Base-by-base conservation (phyloP, 2,329 filamentous ascomycete genomes). In the Ophidiomyces ophidiicola region DNA sequence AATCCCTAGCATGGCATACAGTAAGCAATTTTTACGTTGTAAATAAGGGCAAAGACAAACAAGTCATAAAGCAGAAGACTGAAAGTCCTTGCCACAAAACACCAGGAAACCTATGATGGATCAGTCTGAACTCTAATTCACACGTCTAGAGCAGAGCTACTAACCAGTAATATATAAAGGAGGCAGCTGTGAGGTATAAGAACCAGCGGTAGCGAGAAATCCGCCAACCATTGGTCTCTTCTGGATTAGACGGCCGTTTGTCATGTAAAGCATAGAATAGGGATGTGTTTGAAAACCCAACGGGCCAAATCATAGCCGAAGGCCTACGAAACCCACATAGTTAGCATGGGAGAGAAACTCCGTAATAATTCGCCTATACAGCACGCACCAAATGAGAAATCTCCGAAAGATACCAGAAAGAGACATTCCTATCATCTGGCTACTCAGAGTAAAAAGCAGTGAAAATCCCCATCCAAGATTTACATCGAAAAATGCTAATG, bases 191-290 rank as follows among this genome's bases (percentile, higher is more conserved):
- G 19, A 78, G 59, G 35, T 73, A 62, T 17, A 67, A 60, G 48
- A 82, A 83, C 67, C 75, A 78, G 42, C 67, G 65, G 49, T 79
- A 82, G 33, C 78, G 69, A 2, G 77, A 71, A 59, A 84, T 77
- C 6, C 53, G 68, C 50, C 80, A 82, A 2, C 80, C 80, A 56
- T 70, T 25, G 58, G 72, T 53, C 72, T 69, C 67, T 18, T 59
- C 59, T 46, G 75, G 70, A 45, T 76, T 68, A 0, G 70, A 65
- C 18, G 60, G 54, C 8, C 63, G 63, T 48, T 71, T 70, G 48
- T 84, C 80, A 52, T 86, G 80, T 66, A 86, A 77, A 44, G 79
- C 77, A 48, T 78, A 78, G 64, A 84, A 78, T 21, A 84, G 59
- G 0, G 77, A 72, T 5, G 79, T 72, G 3, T 72, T 71, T 36